Evolutionary conservation across 352 stramenopile species (phyloP).

Genomic region (Thalassiosira pacifica): DNA sequence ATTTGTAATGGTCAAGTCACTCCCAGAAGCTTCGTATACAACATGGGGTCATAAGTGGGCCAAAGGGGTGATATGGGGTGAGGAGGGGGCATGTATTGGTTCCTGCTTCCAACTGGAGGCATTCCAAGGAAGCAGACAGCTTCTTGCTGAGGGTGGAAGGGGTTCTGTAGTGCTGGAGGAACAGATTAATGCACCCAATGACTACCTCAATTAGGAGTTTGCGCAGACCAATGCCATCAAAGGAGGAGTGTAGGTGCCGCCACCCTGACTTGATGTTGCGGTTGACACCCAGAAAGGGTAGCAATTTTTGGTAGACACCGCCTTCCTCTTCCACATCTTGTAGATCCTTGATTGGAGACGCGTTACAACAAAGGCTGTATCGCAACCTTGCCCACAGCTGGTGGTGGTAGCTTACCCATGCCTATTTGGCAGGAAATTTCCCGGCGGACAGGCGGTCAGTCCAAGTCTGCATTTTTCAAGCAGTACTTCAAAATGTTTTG

Average conservation of each 20-base stretch:
- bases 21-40: slow-evolving; percentile 33
- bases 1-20: not conserved
- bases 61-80: not conserved
- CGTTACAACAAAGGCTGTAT: slow-evolving; percentile 19
- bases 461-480: slow-evolving; percentile 32
- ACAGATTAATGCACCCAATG: slow-evolving; percentile 1
- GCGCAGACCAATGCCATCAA: slow-evolving; percentile 12
- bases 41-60: not conserved
- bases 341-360: not conserved
- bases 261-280: slow-evolving; percentile 9
- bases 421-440: slow-evolving; percentile 9
- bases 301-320: not conserved
- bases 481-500: not conserved
- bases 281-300: slow-evolving; percentile 1
- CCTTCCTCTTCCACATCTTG: not conserved
- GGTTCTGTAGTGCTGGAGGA: slow-evolving; percentile 19
- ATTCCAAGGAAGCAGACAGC: not conserved
- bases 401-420: slow-evolving; percentile 37
- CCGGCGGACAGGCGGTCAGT: not conserved
- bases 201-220: not conserved
- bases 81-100: no score
- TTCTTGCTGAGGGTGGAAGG: not conserved
- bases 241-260: slow-evolving; percentile 6
- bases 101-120: not conserved
- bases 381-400: slow-evolving; percentile 35